Evolutionary conservation across 768 basidiomycete species (phyloP).

Genomic region (Leucocoprinus sp.): DNA sequence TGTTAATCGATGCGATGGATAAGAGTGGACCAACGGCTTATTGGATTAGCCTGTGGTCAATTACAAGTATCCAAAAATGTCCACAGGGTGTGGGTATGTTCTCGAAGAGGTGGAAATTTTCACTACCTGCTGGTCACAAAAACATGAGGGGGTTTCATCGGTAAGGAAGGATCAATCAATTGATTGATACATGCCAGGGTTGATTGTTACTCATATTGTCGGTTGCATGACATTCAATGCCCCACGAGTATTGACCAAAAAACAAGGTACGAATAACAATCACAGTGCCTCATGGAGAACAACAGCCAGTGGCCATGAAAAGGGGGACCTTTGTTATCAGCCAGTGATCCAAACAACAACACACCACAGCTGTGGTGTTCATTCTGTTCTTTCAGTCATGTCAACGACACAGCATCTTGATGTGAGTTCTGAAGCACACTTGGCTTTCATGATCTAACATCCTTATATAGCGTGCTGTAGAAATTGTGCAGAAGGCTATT

Average conservation of each 20-base stretch:
- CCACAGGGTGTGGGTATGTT: too few species aligned
- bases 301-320: background rate
- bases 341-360: conserved; percentile 3
- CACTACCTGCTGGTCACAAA: background rate
- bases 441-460: background rate
- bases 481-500: conserved; percentile 87
- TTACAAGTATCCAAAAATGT: background rate
- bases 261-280: background rate
- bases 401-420: conserved; percentile 38
- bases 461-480: conserved; percentile 53
- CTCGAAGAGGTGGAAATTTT: background rate
- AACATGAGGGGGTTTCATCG: background rate
- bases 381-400: conserved; percentile 22
- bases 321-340: conserved; percentile 4
- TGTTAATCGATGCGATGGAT: conserved; percentile 12
- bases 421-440: conserved; percentile 23
- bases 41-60: background rate
- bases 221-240: background rate
- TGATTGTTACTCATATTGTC: background rate
- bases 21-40: conserved; percentile 5
- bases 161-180: conserved; percentile 3
- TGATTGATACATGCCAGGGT: conserved; percentile 1
- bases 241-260: background rate
- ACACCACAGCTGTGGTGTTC: background rate
- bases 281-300: background rate